Evolutionary conservation across 768 basidiomycete genomes (phyloP), one percentile per base, ranked within the genome.

Genomic region (Thelephora ganbajun): DNA sequence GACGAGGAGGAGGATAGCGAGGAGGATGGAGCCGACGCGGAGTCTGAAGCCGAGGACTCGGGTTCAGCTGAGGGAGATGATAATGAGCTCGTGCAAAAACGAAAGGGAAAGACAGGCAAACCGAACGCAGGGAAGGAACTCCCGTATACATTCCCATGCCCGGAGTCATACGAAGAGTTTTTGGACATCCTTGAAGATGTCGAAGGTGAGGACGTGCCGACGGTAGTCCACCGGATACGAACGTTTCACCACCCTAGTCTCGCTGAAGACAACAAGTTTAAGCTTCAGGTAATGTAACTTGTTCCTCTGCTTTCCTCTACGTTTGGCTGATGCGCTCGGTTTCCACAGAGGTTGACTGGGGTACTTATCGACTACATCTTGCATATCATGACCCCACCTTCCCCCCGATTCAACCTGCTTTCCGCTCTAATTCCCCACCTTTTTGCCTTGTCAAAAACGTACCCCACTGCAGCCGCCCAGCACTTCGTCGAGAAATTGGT

Each of bases 111-210:
- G 46, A 30, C 50, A 7, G 52, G 50, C 33, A 5, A 53, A 39
- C 16, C 42, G 16, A 50, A 47, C 44, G 43, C 14, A 11, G 42
- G 50, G 44, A 72, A 76, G 46, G 88, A 90, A 49, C 71, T 98
- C 2, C 96, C 96, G 0, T 99, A 77, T 61, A 97, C 89, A 1
- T 98, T 97, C 62, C 73, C 85, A 37, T 94, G 91, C 57, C 96
- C 96, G 0, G 62, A 73, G 13, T 79, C 69, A 11, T 92, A 98
- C 55, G 86, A 88, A 42, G 90, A 94, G 49, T 85, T 98, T 54
- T 71, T 94, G n/a, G 76, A 83, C 19, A 82, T 94, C 13, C 60
- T 97, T 2, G 75, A 83, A 16, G 72, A 70, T 35, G 61, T 92
- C 18, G 70, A 76, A 13, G 84, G 89, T 37, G 66, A 75, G 22